phyloP scores from a whole-genome alignment of 106 monocot genomes.

The Ottelia alismoides region DNA sequence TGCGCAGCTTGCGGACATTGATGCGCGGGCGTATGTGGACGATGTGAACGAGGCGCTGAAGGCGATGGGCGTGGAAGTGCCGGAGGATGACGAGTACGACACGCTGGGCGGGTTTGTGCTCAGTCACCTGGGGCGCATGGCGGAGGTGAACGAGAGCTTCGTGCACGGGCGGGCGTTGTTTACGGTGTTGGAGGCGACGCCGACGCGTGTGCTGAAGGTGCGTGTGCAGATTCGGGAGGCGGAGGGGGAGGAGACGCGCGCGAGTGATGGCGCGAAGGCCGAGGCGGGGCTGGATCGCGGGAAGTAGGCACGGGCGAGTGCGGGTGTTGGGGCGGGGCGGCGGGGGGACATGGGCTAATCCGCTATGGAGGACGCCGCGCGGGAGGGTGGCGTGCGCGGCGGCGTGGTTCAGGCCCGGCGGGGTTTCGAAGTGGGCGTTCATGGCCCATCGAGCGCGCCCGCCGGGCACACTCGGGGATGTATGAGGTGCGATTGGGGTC shows the following conservation, averaged over 20 bases:
- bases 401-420: no score
- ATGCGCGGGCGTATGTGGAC: not conserved
- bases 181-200: not conserved
- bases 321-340: no score
- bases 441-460: no score
- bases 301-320: no score
- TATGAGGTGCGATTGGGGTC: no score
- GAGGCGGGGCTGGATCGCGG: not conserved
- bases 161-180: not conserved
- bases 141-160: not conserved
- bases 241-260: not conserved
- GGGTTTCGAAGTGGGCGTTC: no score
- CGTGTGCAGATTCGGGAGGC: not conserved
- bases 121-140: not conserved
- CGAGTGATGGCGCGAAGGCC: not conserved
- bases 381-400: no score
- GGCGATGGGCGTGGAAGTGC: not conserved
- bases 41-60: not conserved
- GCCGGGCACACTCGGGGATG: no score
- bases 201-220: not conserved
- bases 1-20: not conserved
- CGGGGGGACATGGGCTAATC: no score
- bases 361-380: no score
- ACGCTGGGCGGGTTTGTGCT: not conserved
- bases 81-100: not conserved